These are phyloP conservation scores for Emergomyces pasteurianus DNA, from an alignment of 2,329 filamentous ascomycete species.

Conservation along the genomic window DNA sequence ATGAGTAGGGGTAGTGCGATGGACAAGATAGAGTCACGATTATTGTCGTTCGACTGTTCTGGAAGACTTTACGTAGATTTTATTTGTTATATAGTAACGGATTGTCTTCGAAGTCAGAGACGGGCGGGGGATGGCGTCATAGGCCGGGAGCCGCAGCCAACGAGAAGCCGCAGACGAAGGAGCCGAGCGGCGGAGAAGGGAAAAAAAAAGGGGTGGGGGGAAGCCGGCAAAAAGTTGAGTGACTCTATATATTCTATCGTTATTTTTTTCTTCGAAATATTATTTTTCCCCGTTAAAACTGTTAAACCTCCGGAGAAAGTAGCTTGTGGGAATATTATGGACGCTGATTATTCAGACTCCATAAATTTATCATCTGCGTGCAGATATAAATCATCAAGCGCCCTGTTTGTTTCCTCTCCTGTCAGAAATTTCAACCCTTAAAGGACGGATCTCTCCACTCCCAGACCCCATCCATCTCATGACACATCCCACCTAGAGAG, in stretches of 20 bases:
- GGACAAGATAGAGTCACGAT: no score
- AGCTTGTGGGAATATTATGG: not conserved
- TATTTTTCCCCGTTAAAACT: no score
- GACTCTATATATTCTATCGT: not conserved
- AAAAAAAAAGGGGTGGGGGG: not conserved
- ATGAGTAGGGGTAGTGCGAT: no score
- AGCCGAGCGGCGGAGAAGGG: not conserved
- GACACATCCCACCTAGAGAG: no score
- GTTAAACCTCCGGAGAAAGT: not conserved
- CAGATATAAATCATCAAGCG: not conserved
- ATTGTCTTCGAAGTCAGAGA: not conserved
- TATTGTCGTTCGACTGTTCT: no score
- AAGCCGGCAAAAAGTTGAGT: not conserved
- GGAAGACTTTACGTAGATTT: no score
- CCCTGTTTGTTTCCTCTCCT: no score
- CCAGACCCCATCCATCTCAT: not conserved
- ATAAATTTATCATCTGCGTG: not conserved
- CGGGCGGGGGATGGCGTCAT: not conserved
- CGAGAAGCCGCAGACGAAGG: not conserved
- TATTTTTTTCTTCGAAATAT: no score
- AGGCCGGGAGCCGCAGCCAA: not conserved
- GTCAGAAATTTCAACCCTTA: no score
- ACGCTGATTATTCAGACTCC: not conserved
- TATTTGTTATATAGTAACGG: no score
- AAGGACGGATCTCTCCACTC: no score